Base-by-base conservation (phyloP, 805 yeast species). In the Wickerhamomyces bisporus region DNA sequence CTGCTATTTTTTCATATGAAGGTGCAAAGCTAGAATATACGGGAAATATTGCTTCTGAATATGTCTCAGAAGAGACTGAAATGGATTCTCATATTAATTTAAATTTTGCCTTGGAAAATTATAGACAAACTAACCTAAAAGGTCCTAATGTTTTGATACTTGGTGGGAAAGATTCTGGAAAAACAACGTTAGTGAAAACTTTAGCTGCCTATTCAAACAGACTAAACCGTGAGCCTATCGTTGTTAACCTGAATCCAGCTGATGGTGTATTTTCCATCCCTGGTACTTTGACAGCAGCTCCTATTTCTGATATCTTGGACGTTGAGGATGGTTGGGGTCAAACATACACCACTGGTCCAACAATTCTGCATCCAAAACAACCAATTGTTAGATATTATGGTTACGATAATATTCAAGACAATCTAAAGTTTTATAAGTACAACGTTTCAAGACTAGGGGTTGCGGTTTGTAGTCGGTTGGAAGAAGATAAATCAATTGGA, bases 381-480 rank as follows among this genome's bases (percentile, higher is more conserved):
- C 97, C 98, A 0, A 58, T 83, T n/a, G 91, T 84, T 8, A 81
- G 83, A 51, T 79, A 73, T 51, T 87, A 69, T 60, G 98, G 98
- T 0, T 70, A 80, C 37, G 85, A 80, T 34, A 61, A 66, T 26
- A 68, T 76, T 11, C 48, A 61, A 1, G 80, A 77, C 11, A 87
- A 87, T 56, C 55, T 52, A 30, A 49, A 45, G 31, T 49, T 44
- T 30, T 61, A 48, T 36, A 50, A 45, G 32, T 44, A 47, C 32
- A 50, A 49, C 18, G 52, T 51, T 12, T 49, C 58, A 14, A 51
- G 46, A 38, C 42, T 68, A 26, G 63, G 65, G 16, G 53, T 52
- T 5, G 46, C 59, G 21, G 62, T 72, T 17, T 55, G 68, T 26
- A 50, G 56, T 12, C 55, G 91, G 29, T 35, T 79, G 35, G 68